Percentiles rank a stretch among this genome's conserved stretches.
Conservation (phyloP, 2,329 filamentous ascomycete species). For the Coleophoma eucalyptorum region DNA sequence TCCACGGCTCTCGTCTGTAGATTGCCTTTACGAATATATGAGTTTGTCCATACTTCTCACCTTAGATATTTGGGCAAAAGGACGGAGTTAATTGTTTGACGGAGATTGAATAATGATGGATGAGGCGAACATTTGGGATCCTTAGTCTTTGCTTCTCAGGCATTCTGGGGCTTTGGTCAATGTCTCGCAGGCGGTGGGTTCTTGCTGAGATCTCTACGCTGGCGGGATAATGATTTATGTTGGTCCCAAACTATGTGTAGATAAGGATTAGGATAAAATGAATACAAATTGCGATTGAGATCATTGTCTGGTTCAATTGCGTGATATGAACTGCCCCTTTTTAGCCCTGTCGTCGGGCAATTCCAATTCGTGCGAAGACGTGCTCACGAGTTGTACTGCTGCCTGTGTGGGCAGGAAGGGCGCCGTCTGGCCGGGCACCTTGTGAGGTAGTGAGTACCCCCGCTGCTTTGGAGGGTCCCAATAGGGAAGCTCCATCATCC, state of each 20-base stretch:
- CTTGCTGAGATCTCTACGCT: neutral
- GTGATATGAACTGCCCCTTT: neutral
- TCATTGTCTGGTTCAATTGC: too few species aligned
- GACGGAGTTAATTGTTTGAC: neutral
- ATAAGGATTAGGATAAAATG: neutral
- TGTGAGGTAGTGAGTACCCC: neutral
- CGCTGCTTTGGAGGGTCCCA: neutral
- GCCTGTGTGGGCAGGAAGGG: too few species aligned
- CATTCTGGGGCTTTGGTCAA: neutral
- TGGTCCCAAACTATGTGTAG: too few species aligned
- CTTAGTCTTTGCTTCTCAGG: conserved; percentile 5
- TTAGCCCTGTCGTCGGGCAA: too few species aligned
- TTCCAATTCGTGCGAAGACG: too few species aligned
- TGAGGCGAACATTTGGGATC: conserved; percentile 3
- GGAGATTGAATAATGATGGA: conserved; percentile 13
- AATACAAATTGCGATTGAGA: too few species aligned
- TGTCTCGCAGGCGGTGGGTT: neutral
- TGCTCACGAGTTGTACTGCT: too few species aligned
- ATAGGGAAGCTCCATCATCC: neutral
- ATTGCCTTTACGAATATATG: neutral
- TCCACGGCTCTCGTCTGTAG: conserved; percentile 74
- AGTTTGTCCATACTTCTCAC: neutral
- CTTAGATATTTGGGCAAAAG: neutral
- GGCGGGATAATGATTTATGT: too few species aligned
- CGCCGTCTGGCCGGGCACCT: neutral